phyloP scores from a whole-genome alignment of 192 early-diverging fungal species.

The Backusella mclennaniae region DNA sequence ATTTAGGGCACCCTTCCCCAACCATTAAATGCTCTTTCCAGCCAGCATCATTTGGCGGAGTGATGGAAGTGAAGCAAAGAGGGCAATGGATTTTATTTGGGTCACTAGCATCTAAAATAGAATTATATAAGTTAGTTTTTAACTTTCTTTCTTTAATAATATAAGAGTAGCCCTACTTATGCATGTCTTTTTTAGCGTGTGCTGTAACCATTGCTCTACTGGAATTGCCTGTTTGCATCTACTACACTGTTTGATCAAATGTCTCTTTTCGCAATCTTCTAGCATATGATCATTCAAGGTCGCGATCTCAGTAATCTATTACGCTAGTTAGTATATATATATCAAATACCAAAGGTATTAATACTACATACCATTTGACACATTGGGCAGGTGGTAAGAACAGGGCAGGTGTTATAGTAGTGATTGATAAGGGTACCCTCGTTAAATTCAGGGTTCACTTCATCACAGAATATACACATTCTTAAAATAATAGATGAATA shows the following conservation, averaged over 20 bases:
- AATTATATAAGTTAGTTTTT: neutral
- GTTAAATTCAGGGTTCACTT: constrained; percentile 57
- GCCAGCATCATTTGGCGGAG: constrained; percentile 51
- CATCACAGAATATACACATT: constrained; percentile 76
- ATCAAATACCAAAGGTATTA: neutral
- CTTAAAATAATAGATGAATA: neutral
- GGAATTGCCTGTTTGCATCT: constrained; percentile 30
- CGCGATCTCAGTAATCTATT: constrained; percentile 71
- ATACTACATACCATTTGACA: constrained; percentile 62
- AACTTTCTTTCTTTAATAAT: neutral
- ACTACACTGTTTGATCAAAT: constrained; percentile 60
- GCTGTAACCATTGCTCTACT: constrained; percentile 31
- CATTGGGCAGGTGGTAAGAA: constrained; percentile 64
- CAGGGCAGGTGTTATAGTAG: constrained; percentile 77
- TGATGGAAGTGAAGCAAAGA: constrained; percentile 57
- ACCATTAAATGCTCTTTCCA: constrained; percentile 65
- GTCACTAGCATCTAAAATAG: neutral
- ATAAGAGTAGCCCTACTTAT: neutral
- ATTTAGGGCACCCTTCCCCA: constrained; percentile 10
- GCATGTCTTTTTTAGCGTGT: constrained; percentile 29
- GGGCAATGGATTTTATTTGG: constrained; percentile 20
- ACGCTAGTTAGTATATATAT: neutral
- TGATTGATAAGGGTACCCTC: constrained; percentile 72
- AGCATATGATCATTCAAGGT: constrained; percentile 63
- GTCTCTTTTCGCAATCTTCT: constrained; percentile 58